A percentile compares a stretch with the other conserved stretches of the same genome.
Evolutionary conservation across 345 rosid species (phyloP).

Genomic region (Aquilaria yunnanensis): DNA sequence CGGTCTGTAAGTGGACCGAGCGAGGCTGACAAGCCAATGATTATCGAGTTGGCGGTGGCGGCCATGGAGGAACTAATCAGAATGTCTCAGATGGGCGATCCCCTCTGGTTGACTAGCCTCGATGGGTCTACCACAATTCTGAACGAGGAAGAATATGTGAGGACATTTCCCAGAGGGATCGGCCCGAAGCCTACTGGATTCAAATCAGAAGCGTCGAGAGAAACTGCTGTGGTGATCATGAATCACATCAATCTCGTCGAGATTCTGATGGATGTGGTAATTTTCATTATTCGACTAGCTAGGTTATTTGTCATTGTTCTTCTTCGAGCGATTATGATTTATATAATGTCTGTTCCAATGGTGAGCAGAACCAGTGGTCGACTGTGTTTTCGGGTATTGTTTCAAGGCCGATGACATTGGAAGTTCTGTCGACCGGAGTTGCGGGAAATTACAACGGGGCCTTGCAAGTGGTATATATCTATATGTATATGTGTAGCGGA

Average conservation of each 20-base stretch:
- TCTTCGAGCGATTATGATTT: no score
- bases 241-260: constrained; percentile 55
- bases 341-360: not conserved
- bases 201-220: constrained; percentile 77
- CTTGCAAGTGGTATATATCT: constrained; percentile 54
- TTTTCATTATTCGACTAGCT: not conserved
- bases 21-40: constrained; percentile 56
- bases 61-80: constrained; percentile 87
- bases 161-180: constrained; percentile 46
- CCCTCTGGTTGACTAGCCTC: constrained; percentile 59
- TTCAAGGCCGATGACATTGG: constrained; percentile 59
- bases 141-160: constrained; percentile 63
- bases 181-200: constrained; percentile 61
- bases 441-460: constrained; percentile 72
- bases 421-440: constrained; percentile 53
- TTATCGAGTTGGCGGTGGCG: constrained; percentile 71
- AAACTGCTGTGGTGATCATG: constrained; percentile 60
- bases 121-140: constrained; percentile 37
- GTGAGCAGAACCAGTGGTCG: constrained; percentile 71
- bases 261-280: constrained; percentile 81
- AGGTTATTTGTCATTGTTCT: no score
- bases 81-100: constrained; percentile 77
- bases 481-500: not conserved
- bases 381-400: constrained; percentile 65
- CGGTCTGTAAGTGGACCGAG: constrained; percentile 48